Conservation (phyloP, 1,284 basidiomycete genomes). For the Spongispora temasekensis region DNA sequence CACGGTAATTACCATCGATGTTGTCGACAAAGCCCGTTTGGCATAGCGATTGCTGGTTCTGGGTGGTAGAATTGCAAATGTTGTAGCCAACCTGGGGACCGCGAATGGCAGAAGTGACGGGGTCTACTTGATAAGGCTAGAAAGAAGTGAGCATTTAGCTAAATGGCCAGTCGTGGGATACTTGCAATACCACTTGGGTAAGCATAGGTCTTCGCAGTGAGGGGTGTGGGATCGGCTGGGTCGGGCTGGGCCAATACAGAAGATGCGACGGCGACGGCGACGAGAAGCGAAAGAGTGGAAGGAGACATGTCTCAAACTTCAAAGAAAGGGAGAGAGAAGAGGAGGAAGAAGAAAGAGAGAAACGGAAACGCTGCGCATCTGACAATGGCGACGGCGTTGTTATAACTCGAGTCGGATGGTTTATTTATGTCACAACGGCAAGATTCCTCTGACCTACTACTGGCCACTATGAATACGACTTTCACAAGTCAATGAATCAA, state of each 20-base stretch:
- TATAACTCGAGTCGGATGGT: no score
- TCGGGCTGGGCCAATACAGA: constrained; percentile 38
- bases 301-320: constrained; percentile 43
- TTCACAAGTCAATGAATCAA: no score
- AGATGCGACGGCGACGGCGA: constrained; percentile 39
- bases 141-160: no score
- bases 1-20: constrained; percentile 34
- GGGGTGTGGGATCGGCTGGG: constrained; percentile 44
- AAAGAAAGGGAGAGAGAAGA: neutral
- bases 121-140: constrained; percentile 45
- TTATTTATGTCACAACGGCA: no score
- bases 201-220: constrained; percentile 51
- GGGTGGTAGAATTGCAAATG: constrained; percentile 50
- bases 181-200: constrained; percentile 52
- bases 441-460: no score
- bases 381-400: no score
- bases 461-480: no score
- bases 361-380: no score
- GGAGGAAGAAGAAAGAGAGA: neutral
- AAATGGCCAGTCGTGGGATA: no score
- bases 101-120: constrained; percentile 45
- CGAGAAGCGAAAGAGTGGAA: constrained; percentile 44
- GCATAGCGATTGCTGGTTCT: constrained; percentile 42
- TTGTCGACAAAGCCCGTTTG: constrained; percentile 43
- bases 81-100: constrained; percentile 46